These are phyloP conservation scores for Dimargaris verticillata DNA, from an alignment of 192 early-diverging fungal species.

Conservation along the genomic window DNA sequence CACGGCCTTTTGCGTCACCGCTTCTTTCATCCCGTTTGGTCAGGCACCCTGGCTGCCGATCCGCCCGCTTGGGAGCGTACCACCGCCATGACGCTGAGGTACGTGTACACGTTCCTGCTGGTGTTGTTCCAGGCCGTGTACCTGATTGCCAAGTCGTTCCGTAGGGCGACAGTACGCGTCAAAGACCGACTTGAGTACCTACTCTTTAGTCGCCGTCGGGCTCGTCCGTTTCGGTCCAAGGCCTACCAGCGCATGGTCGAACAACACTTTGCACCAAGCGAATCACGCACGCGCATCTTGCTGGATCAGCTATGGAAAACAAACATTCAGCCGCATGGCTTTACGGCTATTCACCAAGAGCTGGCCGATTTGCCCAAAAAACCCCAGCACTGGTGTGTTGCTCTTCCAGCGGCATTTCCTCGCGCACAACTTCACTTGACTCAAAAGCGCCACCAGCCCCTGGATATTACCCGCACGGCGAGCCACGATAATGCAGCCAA, in stretches of 20 bases:
- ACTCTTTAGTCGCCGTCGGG: background rate
- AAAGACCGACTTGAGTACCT: background rate
- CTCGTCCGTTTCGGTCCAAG: background rate
- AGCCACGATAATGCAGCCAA: no score
- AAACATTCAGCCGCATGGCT: background rate
- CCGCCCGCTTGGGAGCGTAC: no score
- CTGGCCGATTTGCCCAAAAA: background rate
- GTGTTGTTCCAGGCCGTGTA: background rate
- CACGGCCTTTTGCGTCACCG: no score
- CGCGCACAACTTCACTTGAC: background rate
- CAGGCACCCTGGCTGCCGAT: no score
- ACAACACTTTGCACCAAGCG: background rate
- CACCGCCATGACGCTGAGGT: no score
- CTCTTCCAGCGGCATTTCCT: background rate
- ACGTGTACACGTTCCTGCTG: conserved; percentile 1
- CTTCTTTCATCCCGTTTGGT: no score
- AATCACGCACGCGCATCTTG: background rate
- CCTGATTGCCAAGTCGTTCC: background rate
- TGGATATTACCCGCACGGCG: background rate
- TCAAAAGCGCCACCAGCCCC: background rate
- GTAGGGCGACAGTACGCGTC: background rate
- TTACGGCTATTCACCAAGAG: background rate
- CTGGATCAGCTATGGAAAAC: background rate
- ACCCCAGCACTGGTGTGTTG: conserved; percentile 5
- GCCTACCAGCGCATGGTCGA: background rate